Percentiles rank a stretch among this genome's conserved stretches.
These are phyloP conservation scores for Fusarium xylarioides DNA, from an alignment of 2,329 filamentous ascomycete species.

Conservation along the genomic window DNA sequence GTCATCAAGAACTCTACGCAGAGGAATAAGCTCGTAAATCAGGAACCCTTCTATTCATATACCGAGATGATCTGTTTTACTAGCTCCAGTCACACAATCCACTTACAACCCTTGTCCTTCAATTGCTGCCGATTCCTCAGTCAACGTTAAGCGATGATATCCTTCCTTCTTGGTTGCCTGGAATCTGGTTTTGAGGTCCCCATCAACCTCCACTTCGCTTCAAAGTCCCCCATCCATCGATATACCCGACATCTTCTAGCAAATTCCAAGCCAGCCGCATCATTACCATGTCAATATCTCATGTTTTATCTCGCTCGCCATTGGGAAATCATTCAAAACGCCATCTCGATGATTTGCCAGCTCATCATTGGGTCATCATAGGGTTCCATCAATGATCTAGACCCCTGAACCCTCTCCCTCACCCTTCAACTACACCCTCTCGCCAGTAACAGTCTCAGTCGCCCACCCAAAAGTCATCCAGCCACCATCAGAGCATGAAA, in stretches of 20 bases:
- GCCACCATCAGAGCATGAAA: neutral
- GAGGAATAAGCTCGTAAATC: neutral
- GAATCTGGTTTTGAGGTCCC: slow-evolving; percentile 12
- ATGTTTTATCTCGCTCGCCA: neutral
- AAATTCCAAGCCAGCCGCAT: slow-evolving; percentile 8
- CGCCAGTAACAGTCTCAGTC: slow-evolving; percentile 16
- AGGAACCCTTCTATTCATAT: neutral
- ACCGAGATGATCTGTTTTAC: neutral
- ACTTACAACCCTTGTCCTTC: neutral
- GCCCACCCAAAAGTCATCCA: neutral
- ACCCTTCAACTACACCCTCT: slow-evolving; percentile 17
- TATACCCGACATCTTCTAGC: slow-evolving; percentile 2
- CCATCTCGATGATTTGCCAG: slow-evolving; percentile 4
- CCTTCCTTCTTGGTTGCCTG: neutral
- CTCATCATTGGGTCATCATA: slow-evolving; percentile 19
- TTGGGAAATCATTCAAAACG: neutral
- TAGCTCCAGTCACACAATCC: neutral
- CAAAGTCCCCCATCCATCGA: neutral
- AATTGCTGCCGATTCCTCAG: neutral
- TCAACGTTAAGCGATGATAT: slow-evolving; percentile 1
- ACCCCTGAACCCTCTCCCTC: slow-evolving; percentile 4
- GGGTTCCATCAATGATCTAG: slow-evolving; percentile 7
- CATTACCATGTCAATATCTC: slow-evolving; percentile 17
- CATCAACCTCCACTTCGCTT: slow-evolving; percentile 15
- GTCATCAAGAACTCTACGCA: neutral